Evolutionary conservation across 1,284 basidiomycete species (phyloP), one percentile per base, ranked within the genome.

Genomic region (Boletus sp.): DNA sequence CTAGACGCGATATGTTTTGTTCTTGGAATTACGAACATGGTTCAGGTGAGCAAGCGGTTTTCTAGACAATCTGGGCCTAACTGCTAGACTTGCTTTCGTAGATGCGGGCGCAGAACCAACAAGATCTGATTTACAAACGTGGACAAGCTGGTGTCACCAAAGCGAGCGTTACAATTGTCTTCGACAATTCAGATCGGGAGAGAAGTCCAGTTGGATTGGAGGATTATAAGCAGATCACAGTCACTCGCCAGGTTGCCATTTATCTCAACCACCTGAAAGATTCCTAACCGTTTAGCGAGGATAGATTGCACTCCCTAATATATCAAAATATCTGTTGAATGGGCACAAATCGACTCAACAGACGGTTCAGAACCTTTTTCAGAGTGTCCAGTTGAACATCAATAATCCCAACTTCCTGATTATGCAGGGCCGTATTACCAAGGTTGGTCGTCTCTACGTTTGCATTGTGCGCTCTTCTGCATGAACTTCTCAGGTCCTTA

Each of bases 401-500:
- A 99, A 99, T 73, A 99, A 98, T 68, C 96, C 96, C 39, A 99
- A 99, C 67, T 99, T 99, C 72, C 78, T 99, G 53, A 99, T 99
- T 69, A 99, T 99, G 94, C 96, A 99, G 71, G 96, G 96, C 39
- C 84, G 88, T 41, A 94, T 94, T 62, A 94, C 92, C 10, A 95
- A 94, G 72, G 91, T 80, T 34, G 34, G 57, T 48, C 20, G 61
- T 54, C 9, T 34, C 39, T 14, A 16, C 5, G 19, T 41, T 25
- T 23, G 10, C 10, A n/a, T 17, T 23, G 8, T 36, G 2, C 13
- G 7, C 14, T 39, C 33, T 9, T 41, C 33, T 33, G 39, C 29
- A 36, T 33, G 36, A 20, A 36, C 3, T 17, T 33, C 33, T 32
- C 32, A 53, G 81, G 91, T 99, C 2, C 81, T 99, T 48, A 99